Evolutionary conservation across 768 basidiomycete species (phyloP).

Genomic region (Serpula lacrymans): DNA sequence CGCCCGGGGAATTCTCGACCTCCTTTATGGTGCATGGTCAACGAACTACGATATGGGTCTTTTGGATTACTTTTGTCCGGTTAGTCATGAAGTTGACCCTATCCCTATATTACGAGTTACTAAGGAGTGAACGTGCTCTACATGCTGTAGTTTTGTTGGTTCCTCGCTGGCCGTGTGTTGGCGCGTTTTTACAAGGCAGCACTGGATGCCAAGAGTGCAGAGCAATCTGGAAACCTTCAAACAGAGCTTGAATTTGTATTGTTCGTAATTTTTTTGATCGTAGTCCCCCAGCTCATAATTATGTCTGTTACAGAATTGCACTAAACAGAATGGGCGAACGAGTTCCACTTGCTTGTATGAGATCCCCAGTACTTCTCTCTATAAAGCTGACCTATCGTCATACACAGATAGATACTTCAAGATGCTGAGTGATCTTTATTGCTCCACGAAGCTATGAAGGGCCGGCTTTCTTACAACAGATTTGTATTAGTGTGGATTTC

Average conservation of each 20-base stretch:
- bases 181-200: constrained; percentile 65
- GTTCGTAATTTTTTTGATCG: constrained; percentile 34
- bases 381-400: background rate
- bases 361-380: background rate
- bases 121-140: constrained; percentile 1
- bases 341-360: constrained; percentile 58
- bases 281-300: constrained; percentile 1
- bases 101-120: background rate
- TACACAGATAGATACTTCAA: constrained; percentile 18
- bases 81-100: constrained; percentile 31
- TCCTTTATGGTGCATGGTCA: constrained; percentile 62
- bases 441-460: too few species aligned
- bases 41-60: constrained; percentile 73
- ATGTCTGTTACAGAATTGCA: constrained; percentile 40
- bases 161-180: constrained; percentile 61
- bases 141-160: constrained; percentile 59
- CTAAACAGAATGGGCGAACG: constrained; percentile 62
- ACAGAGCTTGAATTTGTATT: constrained; percentile 67
- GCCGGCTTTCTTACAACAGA: too few species aligned
- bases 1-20: constrained; percentile 61
- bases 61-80: constrained; percentile 67
- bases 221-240: constrained; percentile 56
- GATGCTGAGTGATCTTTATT: constrained; percentile 14
- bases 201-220: constrained; percentile 49
- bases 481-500: background rate